These are phyloP conservation scores for Phytopythium mirpurense DNA, from an alignment of 352 stramenopile genomes.

Conservation along the genomic window DNA sequence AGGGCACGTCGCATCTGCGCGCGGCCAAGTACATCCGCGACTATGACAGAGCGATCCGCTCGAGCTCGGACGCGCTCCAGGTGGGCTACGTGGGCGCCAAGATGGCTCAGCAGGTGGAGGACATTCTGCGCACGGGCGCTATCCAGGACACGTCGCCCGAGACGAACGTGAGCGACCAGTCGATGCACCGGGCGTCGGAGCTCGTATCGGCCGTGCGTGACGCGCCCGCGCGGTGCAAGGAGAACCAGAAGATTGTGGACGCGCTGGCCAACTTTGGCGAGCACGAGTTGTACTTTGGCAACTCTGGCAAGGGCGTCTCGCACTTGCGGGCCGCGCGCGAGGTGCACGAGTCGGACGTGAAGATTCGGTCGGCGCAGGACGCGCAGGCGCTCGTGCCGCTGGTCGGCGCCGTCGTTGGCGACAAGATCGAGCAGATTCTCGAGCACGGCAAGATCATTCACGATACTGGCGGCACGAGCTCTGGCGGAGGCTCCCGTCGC, in stretches of 20 bases:
- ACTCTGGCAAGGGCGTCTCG: slow-evolving; percentile 59
- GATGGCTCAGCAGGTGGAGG: slow-evolving; percentile 53
- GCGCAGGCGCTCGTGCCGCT: slow-evolving; percentile 40
- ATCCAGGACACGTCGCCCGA: slow-evolving; percentile 37
- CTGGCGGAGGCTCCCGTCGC: slow-evolving; percentile 17
- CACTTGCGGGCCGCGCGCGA: slow-evolving; percentile 60
- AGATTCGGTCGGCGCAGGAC: slow-evolving; percentile 45
- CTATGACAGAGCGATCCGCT: slow-evolving; percentile 41
- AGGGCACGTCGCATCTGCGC: slow-evolving; percentile 63
- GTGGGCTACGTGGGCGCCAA: slow-evolving; percentile 53
- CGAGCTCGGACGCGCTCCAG: slow-evolving; percentile 24
- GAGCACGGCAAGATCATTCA: slow-evolving; percentile 56
- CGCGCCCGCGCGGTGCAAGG: slow-evolving; percentile 30
- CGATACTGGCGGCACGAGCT: slow-evolving; percentile 19
- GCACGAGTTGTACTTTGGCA: slow-evolving; percentile 66
- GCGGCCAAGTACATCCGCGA: slow-evolving; percentile 57
- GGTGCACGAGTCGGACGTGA: slow-evolving; percentile 43
- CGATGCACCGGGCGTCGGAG: slow-evolving; percentile 26
- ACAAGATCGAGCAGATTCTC: slow-evolving; percentile 81
- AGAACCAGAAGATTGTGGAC: slow-evolving; percentile 68
- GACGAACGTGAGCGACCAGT: slow-evolving; percentile 52
- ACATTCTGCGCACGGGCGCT: slow-evolving; percentile 47
- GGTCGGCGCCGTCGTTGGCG: slow-evolving; percentile 62
- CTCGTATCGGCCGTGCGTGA: slow-evolving; percentile 48
- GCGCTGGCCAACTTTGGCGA: slow-evolving; percentile 63